Evolutionary conservation across 345 rosid species (phyloP), one percentile per base, ranked within the genome.

Genomic region (Xanthoceras sorbifolium): DNA sequence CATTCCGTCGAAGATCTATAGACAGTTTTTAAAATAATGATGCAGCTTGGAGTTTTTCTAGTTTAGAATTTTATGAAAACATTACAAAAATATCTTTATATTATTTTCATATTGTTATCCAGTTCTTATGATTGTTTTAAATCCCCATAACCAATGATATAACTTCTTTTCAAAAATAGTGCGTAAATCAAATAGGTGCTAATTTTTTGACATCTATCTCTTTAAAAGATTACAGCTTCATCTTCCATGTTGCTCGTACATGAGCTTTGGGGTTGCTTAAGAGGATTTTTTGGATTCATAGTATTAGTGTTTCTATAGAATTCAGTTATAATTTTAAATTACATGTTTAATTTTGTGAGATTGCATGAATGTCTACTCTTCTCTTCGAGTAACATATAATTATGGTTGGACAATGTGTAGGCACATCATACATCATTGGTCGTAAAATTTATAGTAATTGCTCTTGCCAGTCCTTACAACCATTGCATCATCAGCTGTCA

Each of bases 201-300:
- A 18, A 50, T 17, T 15, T 50, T 50, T 18, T 42, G 10, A 50
- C 55, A 20, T 64, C 12, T 44, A 18, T 36, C 55, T 28, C 14
- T 44, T 4, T 20, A 72, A 44, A 61, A 54, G 64, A 11, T n/a
- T 18, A 65, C 11, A 18, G 25, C 67, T 76, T 55, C 11, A n/a
- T 54, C 29, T 20, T 69, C 4, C 6, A 18, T 74, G 71, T 31
- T 72, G 54, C 22, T 46, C 44, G 38, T 59, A 18, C 46, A 25
- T 62, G 12, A 28, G 50, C 32, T 74, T 57, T 34, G 59, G 26
- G 50, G 65, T 59, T 52, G 80, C 71, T 68, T 11, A 4, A 22
- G 23, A 26, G 55, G 64, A 29, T 61, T 60, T n/a, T 20, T 64
- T 60, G 18, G 32, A 74, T 74, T 46, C 40, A 3, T 73, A 12